Evolutionary conservation across 331 rosid species (phyloP), one percentile per base, ranked within the genome.

Genomic region (Malus hybrid): DNA sequence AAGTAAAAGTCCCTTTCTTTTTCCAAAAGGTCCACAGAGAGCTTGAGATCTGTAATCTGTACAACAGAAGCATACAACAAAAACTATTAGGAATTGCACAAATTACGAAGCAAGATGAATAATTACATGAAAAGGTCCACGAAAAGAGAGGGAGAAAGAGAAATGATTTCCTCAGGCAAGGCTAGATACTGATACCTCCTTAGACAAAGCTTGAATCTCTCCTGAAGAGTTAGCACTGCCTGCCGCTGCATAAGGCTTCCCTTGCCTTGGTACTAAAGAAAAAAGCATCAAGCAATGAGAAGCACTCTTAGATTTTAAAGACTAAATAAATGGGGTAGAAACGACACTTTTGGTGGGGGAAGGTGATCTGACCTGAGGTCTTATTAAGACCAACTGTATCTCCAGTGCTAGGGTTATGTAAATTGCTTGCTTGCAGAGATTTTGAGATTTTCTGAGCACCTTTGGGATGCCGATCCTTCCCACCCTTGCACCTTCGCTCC

Each of bases 1-100:
- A 92, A 94, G 89, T 94, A 94, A 67, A 94, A 94, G 73, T 94
- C 96, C 81, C 99, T 80, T 79, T 94, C 97, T 79, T 94, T 94
- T 80, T 94, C 97, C 88, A 94, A 82, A 68, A 86, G 78, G 87
- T 94, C 96, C 73, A 92, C 88, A 3, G 97, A 94, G 70, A 87
- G 77, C 80, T 90, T 94, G 72, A 94, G 97, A 74, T 90, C 97
- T 18, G 90, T 81, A 76, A 92, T 81, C 99, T 94, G 91, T 63
- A 29, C 68, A 84, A 71, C 24, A 73, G 57, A 76, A 70, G 60
- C 60, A 76, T 48, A 42, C 24, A 65, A 65, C 9, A 70, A 59
- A n/a, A 28, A 63, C 27, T 19, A 32, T 27, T 44, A 69, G n/a
- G 66, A 83, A 44, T 61, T 29, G 18, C 19, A 48, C 55, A 14